A percentile compares a stretch with the other conserved stretches of the same genome.
These are phyloP conservation scores for Bassia scoparia DNA, from an alignment of 148 eudicot genomes.

Conservation along the genomic window DNA sequence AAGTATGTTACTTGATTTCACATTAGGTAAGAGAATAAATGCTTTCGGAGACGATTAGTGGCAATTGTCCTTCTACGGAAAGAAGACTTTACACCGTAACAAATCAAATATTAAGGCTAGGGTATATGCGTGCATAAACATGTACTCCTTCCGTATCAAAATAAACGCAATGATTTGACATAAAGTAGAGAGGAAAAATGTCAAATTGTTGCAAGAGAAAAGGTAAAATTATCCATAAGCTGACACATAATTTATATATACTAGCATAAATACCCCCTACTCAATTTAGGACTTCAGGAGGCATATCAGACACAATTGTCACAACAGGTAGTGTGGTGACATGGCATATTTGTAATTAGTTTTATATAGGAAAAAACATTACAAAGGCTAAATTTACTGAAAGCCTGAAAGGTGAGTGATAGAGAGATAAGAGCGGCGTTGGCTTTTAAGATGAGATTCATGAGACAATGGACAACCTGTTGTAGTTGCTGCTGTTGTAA, in stretches of 20 bases:
- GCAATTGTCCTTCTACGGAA: neutral
- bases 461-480: slow-evolving; percentile 49
- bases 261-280: neutral
- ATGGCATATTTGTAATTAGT: neutral
- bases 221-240: neutral
- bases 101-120: neutral
- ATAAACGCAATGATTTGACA: too few relatives aligned
- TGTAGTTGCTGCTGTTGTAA: slow-evolving; percentile 83
- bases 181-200: too few relatives aligned
- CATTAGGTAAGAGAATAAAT: neutral
- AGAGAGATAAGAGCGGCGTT: neutral
- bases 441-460: neutral
- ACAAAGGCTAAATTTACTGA: neutral
- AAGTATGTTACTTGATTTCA: neutral
- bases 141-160: too few relatives aligned
- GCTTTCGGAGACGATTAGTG: neutral
- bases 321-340: neutral
- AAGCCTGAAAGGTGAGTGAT: neutral
- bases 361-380: neutral
- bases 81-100: neutral
- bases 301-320: neutral
- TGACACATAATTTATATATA: neutral
- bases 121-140: neutral
- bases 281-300: neutral
- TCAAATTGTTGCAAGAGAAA: neutral